A percentile compares a stretch with the other conserved stretches of the same genome.
phyloP scores from a whole-genome alignment of 78 protist genomes.

The Chrysochromulina parva region DNA sequence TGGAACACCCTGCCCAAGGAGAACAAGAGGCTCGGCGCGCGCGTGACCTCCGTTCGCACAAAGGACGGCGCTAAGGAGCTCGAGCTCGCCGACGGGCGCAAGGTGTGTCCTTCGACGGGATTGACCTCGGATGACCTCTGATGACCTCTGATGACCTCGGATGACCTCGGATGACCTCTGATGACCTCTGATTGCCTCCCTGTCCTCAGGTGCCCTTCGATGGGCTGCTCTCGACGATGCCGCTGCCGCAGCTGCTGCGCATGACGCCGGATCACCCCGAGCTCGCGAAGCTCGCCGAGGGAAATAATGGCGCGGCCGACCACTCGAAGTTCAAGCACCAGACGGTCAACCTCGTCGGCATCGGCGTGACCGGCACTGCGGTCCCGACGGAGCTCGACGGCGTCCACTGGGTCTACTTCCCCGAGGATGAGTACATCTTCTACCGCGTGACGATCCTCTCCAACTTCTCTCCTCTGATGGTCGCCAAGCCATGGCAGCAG shows the following conservation, averaged over 20 bases:
- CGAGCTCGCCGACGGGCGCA: neutral
- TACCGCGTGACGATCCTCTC: conserved; percentile 48
- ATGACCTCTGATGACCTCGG: no score
- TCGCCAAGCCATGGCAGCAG: neutral
- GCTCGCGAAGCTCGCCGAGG: neutral
- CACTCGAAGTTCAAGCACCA: conserved; percentile 22
- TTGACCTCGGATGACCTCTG: no score
- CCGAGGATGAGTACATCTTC: conserved; percentile 16
- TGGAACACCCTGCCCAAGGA: neutral
- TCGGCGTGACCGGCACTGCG: conserved; percentile 1
- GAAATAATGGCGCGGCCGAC: conserved; percentile 17
- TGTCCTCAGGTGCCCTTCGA: neutral
- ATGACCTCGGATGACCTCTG: neutral
- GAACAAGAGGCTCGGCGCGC: neutral
- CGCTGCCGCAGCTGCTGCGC: conserved; percentile 8
- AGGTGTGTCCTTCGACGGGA: neutral
- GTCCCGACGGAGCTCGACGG: neutral
- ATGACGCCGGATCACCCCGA: neutral
- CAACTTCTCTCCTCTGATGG: conserved; percentile 28
- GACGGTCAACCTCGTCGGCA: conserved; percentile 14
- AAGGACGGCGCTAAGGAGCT: neutral
- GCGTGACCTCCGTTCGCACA: neutral
- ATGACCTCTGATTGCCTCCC: neutral
- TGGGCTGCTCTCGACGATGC: conserved; percentile 32
- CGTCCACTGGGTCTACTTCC: conserved; percentile 44